phyloP scores from a whole-genome alignment of 2,329 filamentous ascomycete genomes.

The Juglanconis juglandina region DNA sequence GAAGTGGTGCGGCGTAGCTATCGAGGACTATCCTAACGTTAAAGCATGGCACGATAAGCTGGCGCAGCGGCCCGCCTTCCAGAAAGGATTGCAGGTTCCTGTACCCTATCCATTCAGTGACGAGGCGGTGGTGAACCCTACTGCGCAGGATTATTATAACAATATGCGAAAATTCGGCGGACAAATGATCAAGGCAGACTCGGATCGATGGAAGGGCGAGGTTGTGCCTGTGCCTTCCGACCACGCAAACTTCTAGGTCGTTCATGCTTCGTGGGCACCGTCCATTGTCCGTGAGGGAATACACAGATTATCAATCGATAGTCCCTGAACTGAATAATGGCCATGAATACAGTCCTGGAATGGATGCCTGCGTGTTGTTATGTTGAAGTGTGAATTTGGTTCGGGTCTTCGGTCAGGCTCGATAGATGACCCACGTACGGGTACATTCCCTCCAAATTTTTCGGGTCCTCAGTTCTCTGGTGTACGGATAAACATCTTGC shows the following conservation, averaged over 20 bases:
- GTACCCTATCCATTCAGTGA: slow-evolving; percentile 17
- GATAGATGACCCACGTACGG: too few relatives aligned
- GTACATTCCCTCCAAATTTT: too few relatives aligned
- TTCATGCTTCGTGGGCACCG: too few relatives aligned
- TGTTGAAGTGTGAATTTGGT: too few relatives aligned
- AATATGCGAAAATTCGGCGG: neutral
- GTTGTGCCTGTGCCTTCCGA: neutral
- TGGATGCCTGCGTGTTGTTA: too few relatives aligned
- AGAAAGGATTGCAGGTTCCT: slow-evolving; percentile 21
- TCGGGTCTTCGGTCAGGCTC: too few relatives aligned
- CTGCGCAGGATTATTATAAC: neutral
- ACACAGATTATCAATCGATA: too few relatives aligned
- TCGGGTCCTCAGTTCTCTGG: too few relatives aligned
- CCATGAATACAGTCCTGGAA: too few relatives aligned
- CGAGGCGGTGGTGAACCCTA: neutral
- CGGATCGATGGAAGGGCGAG: neutral
- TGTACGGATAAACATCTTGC: too few relatives aligned
- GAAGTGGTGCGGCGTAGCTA: slow-evolving; percentile 22
- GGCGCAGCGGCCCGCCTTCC: slow-evolving; percentile 19
- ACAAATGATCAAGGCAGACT: neutral
- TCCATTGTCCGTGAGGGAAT: too few relatives aligned
- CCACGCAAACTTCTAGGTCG: neutral
- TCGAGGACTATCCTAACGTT: slow-evolving; percentile 21
- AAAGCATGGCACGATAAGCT: slow-evolving; percentile 23
- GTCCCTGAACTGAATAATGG: too few relatives aligned